These are phyloP conservation scores for Lactarius hatsudake DNA, from an alignment of 768 basidiomycete genomes.

Conservation along the genomic window DNA sequence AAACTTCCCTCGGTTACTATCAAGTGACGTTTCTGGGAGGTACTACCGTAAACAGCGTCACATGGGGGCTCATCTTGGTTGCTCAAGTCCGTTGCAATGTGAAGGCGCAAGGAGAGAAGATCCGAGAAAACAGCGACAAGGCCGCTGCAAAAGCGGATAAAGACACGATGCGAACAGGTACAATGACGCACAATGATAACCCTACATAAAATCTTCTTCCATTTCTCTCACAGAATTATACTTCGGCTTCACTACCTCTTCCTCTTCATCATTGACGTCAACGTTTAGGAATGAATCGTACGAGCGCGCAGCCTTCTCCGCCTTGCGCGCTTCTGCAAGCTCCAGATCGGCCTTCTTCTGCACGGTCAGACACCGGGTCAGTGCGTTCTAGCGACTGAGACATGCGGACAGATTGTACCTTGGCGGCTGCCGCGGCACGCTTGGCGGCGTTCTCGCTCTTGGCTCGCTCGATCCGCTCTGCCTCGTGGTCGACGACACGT, in stretches of 20 bases:
- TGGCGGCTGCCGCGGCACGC: slow-evolving; percentile 59
- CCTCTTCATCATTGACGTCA: slow-evolving; percentile 52
- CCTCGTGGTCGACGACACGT: slow-evolving; percentile 84
- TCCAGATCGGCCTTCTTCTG: slow-evolving; percentile 81
- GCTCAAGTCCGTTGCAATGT: background rate
- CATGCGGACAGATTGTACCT: slow-evolving; percentile 43
- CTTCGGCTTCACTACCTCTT: slow-evolving; percentile 40
- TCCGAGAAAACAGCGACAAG: background rate
- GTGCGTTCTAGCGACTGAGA: background rate
- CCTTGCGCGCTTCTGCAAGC: slow-evolving; percentile 71
- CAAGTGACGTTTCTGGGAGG: background rate
- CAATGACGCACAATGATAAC: background rate
- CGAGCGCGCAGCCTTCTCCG: slow-evolving; percentile 82
- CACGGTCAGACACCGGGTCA: background rate
- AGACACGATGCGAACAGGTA: background rate
- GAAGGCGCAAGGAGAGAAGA: background rate
- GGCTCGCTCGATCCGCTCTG: slow-evolving; percentile 77
- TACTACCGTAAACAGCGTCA: background rate
- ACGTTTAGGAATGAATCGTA: slow-evolving; percentile 79
- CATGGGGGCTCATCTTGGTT: background rate
- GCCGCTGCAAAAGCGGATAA: background rate
- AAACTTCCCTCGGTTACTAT: background rate
- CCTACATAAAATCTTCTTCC: slow-evolving; percentile 86
- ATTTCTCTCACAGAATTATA: slow-evolving; percentile 67
- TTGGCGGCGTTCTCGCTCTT: slow-evolving; percentile 70